phyloP scores from a whole-genome alignment of 768 basidiomycete genomes.

The Cyclocybe cylindracea region DNA sequence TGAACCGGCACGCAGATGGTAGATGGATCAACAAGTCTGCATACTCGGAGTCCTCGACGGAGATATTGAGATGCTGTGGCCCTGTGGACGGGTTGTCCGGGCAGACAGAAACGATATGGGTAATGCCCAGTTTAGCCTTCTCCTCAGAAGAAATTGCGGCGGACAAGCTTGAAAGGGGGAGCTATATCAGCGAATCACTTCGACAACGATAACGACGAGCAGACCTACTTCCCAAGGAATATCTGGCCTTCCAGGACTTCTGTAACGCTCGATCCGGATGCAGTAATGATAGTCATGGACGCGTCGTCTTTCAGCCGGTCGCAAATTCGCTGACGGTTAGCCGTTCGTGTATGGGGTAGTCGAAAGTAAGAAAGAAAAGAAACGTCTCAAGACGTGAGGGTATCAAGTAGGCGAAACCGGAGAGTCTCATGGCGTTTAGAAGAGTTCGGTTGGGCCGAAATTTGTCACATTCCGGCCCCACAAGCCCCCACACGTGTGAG shows the following conservation, averaged over 20 bases:
- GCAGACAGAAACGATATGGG: slow-evolving; percentile 60
- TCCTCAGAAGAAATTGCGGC: slow-evolving; percentile 34
- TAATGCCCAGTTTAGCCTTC: slow-evolving; percentile 38
- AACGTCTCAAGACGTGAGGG: too few relatives aligned
- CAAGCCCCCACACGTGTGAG: too few relatives aligned
- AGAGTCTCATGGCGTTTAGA: too few relatives aligned
- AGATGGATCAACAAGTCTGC: slow-evolving; percentile 65
- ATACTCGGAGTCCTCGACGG: slow-evolving; percentile 47
- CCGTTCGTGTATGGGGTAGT: too few relatives aligned
- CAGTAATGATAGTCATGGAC: slow-evolving; percentile 7
- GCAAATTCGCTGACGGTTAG: too few relatives aligned
- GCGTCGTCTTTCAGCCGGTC: too few relatives aligned
- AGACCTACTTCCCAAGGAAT: slow-evolving; percentile 45
- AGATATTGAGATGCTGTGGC: slow-evolving; percentile 35
- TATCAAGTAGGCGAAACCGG: background rate
- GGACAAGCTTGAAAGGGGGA: slow-evolving; percentile 29
- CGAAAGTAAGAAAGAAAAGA: background rate
- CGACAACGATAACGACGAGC: background rate
- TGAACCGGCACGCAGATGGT: slow-evolving; percentile 59
- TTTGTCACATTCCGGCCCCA: too few relatives aligned
- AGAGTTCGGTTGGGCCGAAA: too few relatives aligned
- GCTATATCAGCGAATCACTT: background rate
- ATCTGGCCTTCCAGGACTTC: slow-evolving; percentile 39
- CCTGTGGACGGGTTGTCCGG: slow-evolving; percentile 49
- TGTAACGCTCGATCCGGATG: slow-evolving; percentile 25